Evolutionary conservation across 2,329 filamentous ascomycete species (phyloP), one percentile per base, ranked within the genome.

Genomic region (Botrytis medusae): DNA sequence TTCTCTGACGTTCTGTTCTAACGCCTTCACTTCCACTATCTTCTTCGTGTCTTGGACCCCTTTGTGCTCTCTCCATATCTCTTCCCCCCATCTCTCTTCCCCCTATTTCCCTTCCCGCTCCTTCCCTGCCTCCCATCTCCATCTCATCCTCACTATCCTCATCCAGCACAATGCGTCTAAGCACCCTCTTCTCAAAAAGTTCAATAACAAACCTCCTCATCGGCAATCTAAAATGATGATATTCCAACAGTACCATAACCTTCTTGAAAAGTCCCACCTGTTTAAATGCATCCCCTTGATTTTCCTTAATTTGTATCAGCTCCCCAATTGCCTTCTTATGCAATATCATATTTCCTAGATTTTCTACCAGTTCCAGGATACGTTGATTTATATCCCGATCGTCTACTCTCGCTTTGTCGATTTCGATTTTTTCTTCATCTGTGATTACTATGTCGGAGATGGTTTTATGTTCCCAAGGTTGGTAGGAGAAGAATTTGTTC

Each of bases 151-250:
- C 76, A 59, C 76, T 79, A 14, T 82, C 80, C 78, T 93, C 92
- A 69, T 92, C 91, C 73, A 97, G 90, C 20, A 99, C 92, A 74
- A 98, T 93, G 76, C 90, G 89, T 76, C 94, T 87, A 83, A 98
- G 87, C 61, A 98, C 93, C 74, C 89, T 91, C 83, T 95, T 96
- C 79, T 98, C 95, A 79, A 99, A 99, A 34, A 99, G 84, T 80
- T 98, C 96, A 74, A 98, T 91, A 51, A 97, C 92, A 83, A 97
- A 95, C 63, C 95, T 91, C 75, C 95, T 92, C 42, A 97, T 92
- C 1, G 91, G 92, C 2, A 99, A 87, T 34, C 94, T 89, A 82
- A 96, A 98, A 80, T 97, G 94, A 79, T 97, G 95, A 77, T 90
- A 91, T 82, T 98, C 94, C 74, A 99, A 87, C 67, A 98, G 86